These are phyloP conservation scores for Scedosporium minutisporum DNA, from an alignment of 2,329 filamentous ascomycete species.

Conservation along the genomic window DNA sequence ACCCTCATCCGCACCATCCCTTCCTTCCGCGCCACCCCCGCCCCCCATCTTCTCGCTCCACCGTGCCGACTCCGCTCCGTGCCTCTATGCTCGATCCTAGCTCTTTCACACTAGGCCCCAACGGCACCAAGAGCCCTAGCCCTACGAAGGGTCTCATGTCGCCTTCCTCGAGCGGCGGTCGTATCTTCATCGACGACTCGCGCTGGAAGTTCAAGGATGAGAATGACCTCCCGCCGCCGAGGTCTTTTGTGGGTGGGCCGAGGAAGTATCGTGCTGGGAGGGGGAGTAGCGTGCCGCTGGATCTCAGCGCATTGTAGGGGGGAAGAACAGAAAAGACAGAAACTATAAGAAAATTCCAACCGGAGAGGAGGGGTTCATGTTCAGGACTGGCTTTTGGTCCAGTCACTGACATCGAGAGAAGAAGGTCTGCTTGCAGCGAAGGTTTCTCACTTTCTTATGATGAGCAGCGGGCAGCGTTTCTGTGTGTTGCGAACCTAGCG, in stretches of 20 bases:
- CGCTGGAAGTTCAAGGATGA: constrained; percentile 86
- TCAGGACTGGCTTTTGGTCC: too few relatives aligned
- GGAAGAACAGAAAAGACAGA: too few relatives aligned
- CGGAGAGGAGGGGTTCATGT: too few relatives aligned
- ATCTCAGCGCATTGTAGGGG: constrained; percentile 51
- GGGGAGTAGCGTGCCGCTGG: constrained; percentile 86
- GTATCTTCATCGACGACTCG: constrained; percentile 60
- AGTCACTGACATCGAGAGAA: too few relatives aligned
- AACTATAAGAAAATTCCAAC: too few relatives aligned
- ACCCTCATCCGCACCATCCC: constrained; percentile 19
- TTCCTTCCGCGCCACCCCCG: constrained; percentile 28
- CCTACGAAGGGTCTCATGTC: constrained; percentile 27
- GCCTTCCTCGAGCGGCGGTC: constrained; percentile 21
- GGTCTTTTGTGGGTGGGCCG: constrained; percentile 64
- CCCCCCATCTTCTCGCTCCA: constrained; percentile 21
- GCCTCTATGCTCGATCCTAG: constrained; percentile 63
- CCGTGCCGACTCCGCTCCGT: constrained; percentile 30
- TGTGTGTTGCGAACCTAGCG: too few relatives aligned
- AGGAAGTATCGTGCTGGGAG: constrained; percentile 83
- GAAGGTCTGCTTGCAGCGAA: too few relatives aligned
- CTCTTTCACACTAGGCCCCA: constrained; percentile 62
- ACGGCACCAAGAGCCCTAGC: constrained; percentile 45
- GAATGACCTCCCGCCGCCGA: constrained; percentile 70
- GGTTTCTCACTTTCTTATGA: too few relatives aligned
- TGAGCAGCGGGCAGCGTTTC: background rate